Conservation (phyloP, 352 stramenopile genomes). For the Phytophthora idaei region DNA sequence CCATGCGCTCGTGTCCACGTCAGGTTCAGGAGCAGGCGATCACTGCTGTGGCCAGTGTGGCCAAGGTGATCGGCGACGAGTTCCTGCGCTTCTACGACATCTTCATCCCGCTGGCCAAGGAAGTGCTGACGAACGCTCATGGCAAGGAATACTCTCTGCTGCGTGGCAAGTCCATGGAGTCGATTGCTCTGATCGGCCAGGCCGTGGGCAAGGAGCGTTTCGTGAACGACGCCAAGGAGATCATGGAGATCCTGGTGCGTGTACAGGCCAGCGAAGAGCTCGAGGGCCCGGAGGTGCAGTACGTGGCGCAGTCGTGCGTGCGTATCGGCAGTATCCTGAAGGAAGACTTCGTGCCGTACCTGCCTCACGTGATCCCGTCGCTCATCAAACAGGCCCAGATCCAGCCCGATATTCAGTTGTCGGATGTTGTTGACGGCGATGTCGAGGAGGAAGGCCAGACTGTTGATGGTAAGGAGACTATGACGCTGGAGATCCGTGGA, state of each 20-base stretch:
- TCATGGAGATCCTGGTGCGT: conserved; percentile 88
- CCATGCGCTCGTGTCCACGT: conserved; percentile 72
- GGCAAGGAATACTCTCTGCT: conserved; percentile 84
- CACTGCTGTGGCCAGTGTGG: conserved; percentile 84
- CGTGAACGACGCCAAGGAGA: conserved; percentile 73
- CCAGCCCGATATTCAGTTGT: conserved; percentile 82
- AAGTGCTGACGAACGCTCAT: conserved; percentile 77
- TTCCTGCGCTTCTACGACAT: conserved; percentile 87
- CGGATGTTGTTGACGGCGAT: conserved; percentile 65
- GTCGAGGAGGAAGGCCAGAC: conserved; percentile 64
- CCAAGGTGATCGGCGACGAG: conserved; percentile 81
- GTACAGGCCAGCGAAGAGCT: conserved; percentile 75
- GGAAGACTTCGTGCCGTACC: conserved; percentile 87
- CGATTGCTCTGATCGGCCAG: conserved; percentile 87
- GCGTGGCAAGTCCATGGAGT: conserved; percentile 89
- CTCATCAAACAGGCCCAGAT: conserved; percentile 85
- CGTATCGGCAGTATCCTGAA: conserved; percentile 88
- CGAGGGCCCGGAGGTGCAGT: conserved; percentile 81
- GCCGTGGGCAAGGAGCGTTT: conserved; percentile 88
- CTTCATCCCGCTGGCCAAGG: conserved; percentile 88
- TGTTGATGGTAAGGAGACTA: conserved; percentile 65
- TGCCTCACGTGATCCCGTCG: conserved; percentile 81
- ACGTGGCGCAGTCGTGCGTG: conserved; percentile 87
- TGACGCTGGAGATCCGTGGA: conserved; percentile 80
- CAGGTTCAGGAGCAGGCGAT: conserved; percentile 90